A percentile compares a stretch with the other conserved stretches of the same genome.
Conservation (phyloP, 768 basidiomycete species). For the Mycena latifolia region DNA sequence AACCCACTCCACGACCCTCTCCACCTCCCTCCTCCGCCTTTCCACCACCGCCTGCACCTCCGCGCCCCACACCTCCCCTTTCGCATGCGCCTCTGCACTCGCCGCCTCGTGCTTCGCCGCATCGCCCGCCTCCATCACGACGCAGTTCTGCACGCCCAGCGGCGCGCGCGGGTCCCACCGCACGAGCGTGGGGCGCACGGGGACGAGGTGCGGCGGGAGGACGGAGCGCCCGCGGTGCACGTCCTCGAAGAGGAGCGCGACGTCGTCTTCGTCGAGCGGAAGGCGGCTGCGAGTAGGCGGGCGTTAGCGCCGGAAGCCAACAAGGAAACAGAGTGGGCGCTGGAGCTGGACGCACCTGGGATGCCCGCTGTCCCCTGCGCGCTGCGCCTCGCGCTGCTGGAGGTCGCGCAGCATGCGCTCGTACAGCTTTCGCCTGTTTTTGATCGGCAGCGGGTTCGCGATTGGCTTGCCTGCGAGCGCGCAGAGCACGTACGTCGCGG, state of each 20-base stretch:
- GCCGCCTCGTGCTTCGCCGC: constrained; percentile 74
- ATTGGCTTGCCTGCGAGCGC: constrained; percentile 89
- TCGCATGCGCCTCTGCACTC: too few relatives aligned
- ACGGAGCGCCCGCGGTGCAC: constrained; percentile 77
- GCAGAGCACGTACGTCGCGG: constrained; percentile 90
- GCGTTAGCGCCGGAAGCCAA: constrained; percentile 12
- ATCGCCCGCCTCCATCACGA: constrained; percentile 86
- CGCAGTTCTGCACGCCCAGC: constrained; percentile 83
- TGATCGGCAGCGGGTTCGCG: constrained; percentile 85
- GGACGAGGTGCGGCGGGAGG: constrained; percentile 82
- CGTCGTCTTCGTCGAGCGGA: constrained; percentile 82
- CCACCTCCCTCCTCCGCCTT: constrained; percentile 70
- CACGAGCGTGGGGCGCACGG: constrained; percentile 78
- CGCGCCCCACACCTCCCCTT: constrained; percentile 52
- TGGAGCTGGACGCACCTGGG: constrained; percentile 60
- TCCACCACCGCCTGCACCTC: constrained; percentile 71
- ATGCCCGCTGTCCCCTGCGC: constrained; percentile 60
- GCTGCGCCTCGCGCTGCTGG: constrained; percentile 77
- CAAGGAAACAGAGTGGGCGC: not conserved
- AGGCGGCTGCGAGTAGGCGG: constrained; percentile 56
- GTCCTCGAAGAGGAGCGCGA: constrained; percentile 77
- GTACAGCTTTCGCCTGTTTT: constrained; percentile 87
- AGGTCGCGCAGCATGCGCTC: constrained; percentile 83
- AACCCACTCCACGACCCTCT: constrained; percentile 67
- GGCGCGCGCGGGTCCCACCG: constrained; percentile 84